These are phyloP conservation scores for Iberis pinnata DNA, from an alignment of 345 rosid species.

Conservation along the genomic window DNA sequence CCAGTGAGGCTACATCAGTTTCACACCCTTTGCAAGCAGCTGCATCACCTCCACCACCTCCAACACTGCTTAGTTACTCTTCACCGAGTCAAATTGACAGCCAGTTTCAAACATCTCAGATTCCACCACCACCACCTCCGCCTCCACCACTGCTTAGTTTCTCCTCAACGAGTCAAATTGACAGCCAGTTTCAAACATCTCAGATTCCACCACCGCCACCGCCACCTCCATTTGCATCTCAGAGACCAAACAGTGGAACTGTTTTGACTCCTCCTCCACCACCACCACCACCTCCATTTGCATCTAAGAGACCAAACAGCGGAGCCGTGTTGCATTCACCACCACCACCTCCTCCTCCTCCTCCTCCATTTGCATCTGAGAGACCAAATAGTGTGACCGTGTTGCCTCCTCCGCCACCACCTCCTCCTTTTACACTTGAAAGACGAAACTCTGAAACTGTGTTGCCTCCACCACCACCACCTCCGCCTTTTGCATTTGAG, in stretches of 20 bases:
- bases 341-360: conserved; percentile 20
- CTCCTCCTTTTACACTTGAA: conserved; percentile 33
- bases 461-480: conserved; percentile 32
- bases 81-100: conserved; percentile 8
- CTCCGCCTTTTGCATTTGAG: conserved; percentile 19
- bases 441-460: conserved; percentile 30
- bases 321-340: background rate
- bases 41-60: conserved; percentile 32
- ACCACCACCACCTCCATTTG: conserved; percentile 22
- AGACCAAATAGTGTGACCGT: conserved; percentile 17
- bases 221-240: conserved; percentile 23
- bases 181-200: conserved; percentile 15
- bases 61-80: conserved; percentile 19
- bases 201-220: conserved; percentile 19
- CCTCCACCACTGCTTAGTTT: conserved; percentile 22
- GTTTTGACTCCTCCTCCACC: conserved; percentile 11
- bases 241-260: background rate
- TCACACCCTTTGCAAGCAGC: conserved; percentile 15
- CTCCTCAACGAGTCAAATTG: conserved; percentile 10
- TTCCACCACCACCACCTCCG: conserved; percentile 21
- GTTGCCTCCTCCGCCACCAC: conserved; percentile 20
- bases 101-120: conserved; percentile 14
- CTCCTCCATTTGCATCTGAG: conserved; percentile 22
- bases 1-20: conserved; percentile 25
- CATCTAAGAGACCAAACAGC: conserved; percentile 6